These are phyloP conservation scores for Fraxinus anomala DNA, from an alignment of 257 asterid genomes.

Conservation along the genomic window DNA sequence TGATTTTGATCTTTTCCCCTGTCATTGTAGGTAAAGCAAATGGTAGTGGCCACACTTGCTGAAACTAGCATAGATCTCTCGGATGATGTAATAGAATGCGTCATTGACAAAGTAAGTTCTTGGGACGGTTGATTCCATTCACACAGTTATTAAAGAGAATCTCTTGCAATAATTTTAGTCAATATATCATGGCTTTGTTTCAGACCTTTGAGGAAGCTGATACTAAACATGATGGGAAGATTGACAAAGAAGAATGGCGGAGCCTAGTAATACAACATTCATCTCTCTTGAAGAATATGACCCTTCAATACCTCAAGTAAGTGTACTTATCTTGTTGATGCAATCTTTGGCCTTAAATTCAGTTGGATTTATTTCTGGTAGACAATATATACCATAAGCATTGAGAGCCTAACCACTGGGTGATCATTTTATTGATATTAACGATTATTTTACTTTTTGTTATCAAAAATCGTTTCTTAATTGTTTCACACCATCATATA, in stretches of 20 bases:
- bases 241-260: conserved; percentile 88
- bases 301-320: conserved; percentile 84
- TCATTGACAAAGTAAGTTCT: conserved; percentile 60
- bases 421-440: not conserved
- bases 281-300: conserved; percentile 84
- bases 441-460: not conserved
- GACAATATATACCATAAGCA: not conserved
- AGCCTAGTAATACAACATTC: conserved; percentile 75
- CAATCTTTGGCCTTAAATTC: not conserved
- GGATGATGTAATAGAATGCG: conserved; percentile 78
- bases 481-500: not conserved
- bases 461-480: not conserved
- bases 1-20: conserved; percentile 24
- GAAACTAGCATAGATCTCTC: conserved; percentile 93
- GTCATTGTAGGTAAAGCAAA: conserved; percentile 74
- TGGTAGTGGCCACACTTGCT: conserved; percentile 95
- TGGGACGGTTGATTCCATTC: not conserved
- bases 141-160: not conserved
- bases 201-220: conserved; percentile 96
- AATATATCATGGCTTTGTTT: conserved; percentile 29
- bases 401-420: not conserved
- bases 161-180: conserved; percentile 19
- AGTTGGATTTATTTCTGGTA: not conserved
- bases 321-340: conserved; percentile 22
- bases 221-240: conserved; percentile 81